Evolutionary conservation across 2,329 filamentous ascomycete species (phyloP).

Genomic region (Diatrype stigma): DNA sequence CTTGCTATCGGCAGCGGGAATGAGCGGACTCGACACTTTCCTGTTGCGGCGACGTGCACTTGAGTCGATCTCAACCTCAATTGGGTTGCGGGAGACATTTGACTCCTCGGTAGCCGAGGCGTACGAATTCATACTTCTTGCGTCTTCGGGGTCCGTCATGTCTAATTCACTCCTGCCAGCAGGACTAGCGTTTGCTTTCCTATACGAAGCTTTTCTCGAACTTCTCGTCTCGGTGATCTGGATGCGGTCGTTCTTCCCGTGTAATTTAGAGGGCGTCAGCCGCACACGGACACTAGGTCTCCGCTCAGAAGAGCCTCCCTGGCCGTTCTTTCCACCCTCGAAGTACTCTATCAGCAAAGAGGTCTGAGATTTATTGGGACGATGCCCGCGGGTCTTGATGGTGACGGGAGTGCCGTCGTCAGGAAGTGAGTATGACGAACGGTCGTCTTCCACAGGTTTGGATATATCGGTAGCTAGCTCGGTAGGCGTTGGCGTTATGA

Average conservation of each 20-base stretch:
- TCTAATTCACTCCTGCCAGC: slow-evolving; percentile 57
- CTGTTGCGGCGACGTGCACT: slow-evolving; percentile 49
- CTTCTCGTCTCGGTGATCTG: slow-evolving; percentile 80
- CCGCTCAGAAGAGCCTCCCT: slow-evolving; percentile 52
- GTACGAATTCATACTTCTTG: slow-evolving; percentile 66
- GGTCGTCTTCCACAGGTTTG: slow-evolving; percentile 57
- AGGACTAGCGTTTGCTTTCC: slow-evolving; percentile 39
- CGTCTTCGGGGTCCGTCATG: slow-evolving; percentile 53
- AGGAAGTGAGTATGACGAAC: slow-evolving; percentile 73
- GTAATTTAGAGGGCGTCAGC: slow-evolving; percentile 73
- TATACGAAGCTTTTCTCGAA: slow-evolving; percentile 61
- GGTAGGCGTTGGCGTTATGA: slow-evolving; percentile 48
- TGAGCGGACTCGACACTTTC: slow-evolving; percentile 60
- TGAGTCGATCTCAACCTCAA: slow-evolving; percentile 84
- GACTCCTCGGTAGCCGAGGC: slow-evolving; percentile 77
- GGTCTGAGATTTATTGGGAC: slow-evolving; percentile 68
- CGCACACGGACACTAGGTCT: slow-evolving; percentile 77
- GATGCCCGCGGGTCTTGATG: slow-evolving; percentile 71
- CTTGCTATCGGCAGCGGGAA: slow-evolving; percentile 53
- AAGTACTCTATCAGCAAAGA: slow-evolving; percentile 94
- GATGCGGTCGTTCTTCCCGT: slow-evolving; percentile 66
- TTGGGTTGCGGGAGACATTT: slow-evolving; percentile 69
- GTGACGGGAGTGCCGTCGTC: slow-evolving; percentile 90
- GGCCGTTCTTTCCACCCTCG: slow-evolving; percentile 67
- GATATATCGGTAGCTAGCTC: slow-evolving; percentile 65